Conservation (phyloP, 208 protist genomes). For the Wallacemonas sp. region DNA sequence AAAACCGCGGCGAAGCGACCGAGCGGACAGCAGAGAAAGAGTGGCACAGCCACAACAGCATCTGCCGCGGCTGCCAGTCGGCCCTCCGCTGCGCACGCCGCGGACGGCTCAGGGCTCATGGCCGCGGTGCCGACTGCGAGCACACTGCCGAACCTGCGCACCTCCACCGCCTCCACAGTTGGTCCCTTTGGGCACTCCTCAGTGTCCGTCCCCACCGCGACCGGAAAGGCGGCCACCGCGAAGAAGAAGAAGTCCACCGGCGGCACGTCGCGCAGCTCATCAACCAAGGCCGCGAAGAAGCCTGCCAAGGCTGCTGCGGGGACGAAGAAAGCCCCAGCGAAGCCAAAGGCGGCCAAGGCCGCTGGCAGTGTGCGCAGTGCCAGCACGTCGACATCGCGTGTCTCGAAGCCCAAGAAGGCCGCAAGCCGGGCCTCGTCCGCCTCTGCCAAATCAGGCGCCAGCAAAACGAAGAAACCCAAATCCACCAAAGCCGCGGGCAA, state of each 20-base stretch:
- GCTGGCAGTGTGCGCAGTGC: slow-evolving; percentile 7
- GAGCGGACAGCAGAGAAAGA: not conserved
- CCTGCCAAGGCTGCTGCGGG: slow-evolving; percentile 6
- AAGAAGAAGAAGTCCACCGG: slow-evolving; percentile 2
- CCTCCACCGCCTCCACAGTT: slow-evolving; percentile 5
- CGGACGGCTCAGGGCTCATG: too few relatives aligned
- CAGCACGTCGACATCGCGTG: not conserved
- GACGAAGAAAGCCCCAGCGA: not conserved
- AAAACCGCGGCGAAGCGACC: too few relatives aligned
- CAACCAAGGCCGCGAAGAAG: slow-evolving; percentile 18
- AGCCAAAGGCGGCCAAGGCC: slow-evolving; percentile 8
- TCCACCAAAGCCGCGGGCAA: not conserved
- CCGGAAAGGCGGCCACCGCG: not conserved
- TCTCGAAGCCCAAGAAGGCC: slow-evolving; percentile 20
- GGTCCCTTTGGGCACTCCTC: not conserved
- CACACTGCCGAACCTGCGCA: slow-evolving; percentile 5
- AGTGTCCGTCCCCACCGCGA: not conserved
- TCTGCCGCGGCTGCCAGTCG: not conserved
- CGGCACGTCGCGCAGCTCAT: not conserved
- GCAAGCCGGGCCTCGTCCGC: slow-evolving; percentile 16
- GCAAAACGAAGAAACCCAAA: slow-evolving; percentile 17
- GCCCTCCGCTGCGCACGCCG: not conserved
- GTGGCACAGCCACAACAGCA: not conserved
- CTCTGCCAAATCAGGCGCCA: not conserved
- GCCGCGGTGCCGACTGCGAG: not conserved